Conservation (phyloP, 345 rosid species). For the Eucalyptus cloeziana region DNA sequence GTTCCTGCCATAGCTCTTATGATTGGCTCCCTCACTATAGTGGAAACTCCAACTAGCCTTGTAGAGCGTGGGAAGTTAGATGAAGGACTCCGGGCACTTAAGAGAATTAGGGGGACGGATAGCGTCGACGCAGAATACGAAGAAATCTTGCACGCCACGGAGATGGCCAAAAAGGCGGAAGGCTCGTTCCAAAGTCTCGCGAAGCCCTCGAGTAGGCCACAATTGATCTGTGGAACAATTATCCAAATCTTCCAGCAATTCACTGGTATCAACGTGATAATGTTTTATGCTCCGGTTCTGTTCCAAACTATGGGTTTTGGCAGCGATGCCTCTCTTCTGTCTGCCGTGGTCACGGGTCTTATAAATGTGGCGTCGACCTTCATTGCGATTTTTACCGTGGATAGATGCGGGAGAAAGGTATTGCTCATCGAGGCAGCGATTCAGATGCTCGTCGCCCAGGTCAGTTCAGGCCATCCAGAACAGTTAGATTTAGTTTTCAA, state of each 20-base stretch:
- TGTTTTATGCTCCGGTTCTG: conserved; percentile 53
- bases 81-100: conserved; percentile 21
- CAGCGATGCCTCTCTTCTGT: conserved; percentile 37
- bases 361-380: conserved; percentile 46
- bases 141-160: conserved; percentile 13
- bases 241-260: conserved; percentile 30
- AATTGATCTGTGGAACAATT: conserved; percentile 9
- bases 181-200: conserved; percentile 32
- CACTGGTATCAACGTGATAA: conserved; percentile 33
- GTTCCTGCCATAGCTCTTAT: conserved; percentile 35
- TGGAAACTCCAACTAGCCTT: conserved; percentile 59
- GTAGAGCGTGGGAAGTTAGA: conserved; percentile 32
- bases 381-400: conserved; percentile 43
- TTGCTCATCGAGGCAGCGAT: conserved; percentile 33
- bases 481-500: background rate
- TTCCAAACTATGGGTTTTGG: conserved; percentile 65
- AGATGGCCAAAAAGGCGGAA: conserved; percentile 10
- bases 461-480: background rate
- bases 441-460: conserved; percentile 31
- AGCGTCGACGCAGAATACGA: conserved; percentile 16
- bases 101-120: conserved; percentile 24
- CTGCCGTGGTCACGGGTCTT: conserved; percentile 39
- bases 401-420: conserved; percentile 36
- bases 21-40: conserved; percentile 31
- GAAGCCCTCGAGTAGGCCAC: conserved; percentile 16